Base-by-base conservation (phyloP, 148 eudicot genomes). In the Spergularia bocconei region DNA sequence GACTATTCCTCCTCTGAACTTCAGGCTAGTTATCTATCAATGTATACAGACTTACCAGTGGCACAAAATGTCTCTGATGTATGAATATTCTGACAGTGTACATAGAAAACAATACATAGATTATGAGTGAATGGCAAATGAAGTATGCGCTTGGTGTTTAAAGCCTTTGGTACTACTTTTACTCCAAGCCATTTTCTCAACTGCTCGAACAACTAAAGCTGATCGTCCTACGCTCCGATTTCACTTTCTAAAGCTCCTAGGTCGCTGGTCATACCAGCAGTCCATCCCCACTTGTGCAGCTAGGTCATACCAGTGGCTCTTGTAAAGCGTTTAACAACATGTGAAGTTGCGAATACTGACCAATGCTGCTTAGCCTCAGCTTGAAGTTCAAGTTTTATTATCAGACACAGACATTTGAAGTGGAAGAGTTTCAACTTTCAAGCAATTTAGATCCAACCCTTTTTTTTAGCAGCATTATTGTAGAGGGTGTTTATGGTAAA, bases 61-160 rank as follows among this genome's bases (percentile, higher is more conserved):
- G 60, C 54, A 54, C 72, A 69, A 33, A 25, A 69, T 25, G 72
- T 69, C 17, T 20, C 25, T 53, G 11, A 54, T 51, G 20, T 69
- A 53, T 53, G 72, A 25, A 52, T 29, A 14, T 68, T 67, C 53
- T 0, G 44, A 53, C 72, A 53, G 19, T 52, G 60, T 69, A 69
- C 59, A 52, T 69, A 69, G 4, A 20, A 53, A 20, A 14, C 16
- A 58, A 51, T 67, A 12, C 21, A 63, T 16, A 57, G 6, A 59
- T 59, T 6, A 23, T 20, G 38, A 63, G 67, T 47, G 15, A 16
- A 7, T 36, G 44, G 36, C 36, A 29, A 29, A 29, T 29, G 36
- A 29, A 29, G 36, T 29, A 29, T 29, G 36, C 2, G 36, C 36
- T 29, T 29, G 36, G 36, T 29, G 2, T 29, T 29, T 29, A 29